phyloP scores from a whole-genome alignment of 805 yeast genomes.

The Nakazawaea anatomiae region DNA sequence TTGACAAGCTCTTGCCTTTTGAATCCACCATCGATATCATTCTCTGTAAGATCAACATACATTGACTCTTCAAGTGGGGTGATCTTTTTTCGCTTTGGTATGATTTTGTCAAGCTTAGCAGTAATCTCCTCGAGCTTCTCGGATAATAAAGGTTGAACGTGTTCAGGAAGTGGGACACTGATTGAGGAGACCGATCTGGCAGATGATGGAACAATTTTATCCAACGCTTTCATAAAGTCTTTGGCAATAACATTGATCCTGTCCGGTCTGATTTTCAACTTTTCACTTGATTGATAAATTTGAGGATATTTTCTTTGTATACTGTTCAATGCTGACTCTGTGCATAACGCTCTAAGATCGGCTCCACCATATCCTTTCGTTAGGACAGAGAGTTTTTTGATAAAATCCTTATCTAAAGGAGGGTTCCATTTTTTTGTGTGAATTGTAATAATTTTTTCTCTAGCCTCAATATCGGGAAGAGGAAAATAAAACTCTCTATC shows the following conservation, averaged over 20 bases:
- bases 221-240: constrained; percentile 83
- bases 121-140: constrained; percentile 41
- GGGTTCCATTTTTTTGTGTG: constrained; percentile 91
- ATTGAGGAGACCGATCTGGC: constrained; percentile 74
- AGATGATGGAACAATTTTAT: constrained; percentile 86
- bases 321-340: constrained; percentile 90
- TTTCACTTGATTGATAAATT: constrained; percentile 71
- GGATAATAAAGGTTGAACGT: constrained; percentile 59
- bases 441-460: constrained; percentile 73
- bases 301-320: constrained; percentile 93
- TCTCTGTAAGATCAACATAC: constrained; percentile 51
- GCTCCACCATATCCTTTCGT: constrained; percentile 99
- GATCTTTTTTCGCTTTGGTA: constrained; percentile 55
- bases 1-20: constrained; percentile 56
- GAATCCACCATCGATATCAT: constrained; percentile 61
- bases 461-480: constrained; percentile 74
- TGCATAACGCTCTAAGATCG: constrained; percentile 87
- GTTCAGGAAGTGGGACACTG: constrained; percentile 75
- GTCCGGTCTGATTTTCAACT: constrained; percentile 65
- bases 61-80: constrained; percentile 65
- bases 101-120: constrained; percentile 42
- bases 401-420: constrained; percentile 50
- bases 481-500: constrained; percentile 97
- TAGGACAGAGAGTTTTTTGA: constrained; percentile 62
- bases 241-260: constrained; percentile 67